Base-by-base conservation (phyloP, 73 alveolate species). In the Symbiodinium natans region DNA sequence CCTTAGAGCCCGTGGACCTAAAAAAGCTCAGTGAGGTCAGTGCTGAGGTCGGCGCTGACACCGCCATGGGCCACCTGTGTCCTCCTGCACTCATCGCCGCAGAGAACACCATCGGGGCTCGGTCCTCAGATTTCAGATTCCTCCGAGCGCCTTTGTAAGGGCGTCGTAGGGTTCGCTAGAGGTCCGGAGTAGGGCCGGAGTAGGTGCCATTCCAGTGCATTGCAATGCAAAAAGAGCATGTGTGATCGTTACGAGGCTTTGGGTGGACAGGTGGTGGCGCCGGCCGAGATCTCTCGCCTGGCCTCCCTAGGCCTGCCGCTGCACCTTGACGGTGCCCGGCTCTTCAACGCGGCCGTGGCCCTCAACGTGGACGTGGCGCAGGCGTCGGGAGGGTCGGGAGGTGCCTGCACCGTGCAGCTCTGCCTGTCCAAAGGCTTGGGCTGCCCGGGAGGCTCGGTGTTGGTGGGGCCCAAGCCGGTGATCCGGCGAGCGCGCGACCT, bases 241-340 rank as follows among this genome's bases (percentile, higher is more conserved):
- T n/a, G n/a, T n/a, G n/a, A n/a, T n/a, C n/a, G n/a, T n/a, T n/a
- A n/a, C n/a, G n/a, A n/a, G n/a, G n/a, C 59, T 13, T 46, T 46
- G 59, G 59, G 59, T 13, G 59, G 59, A 46, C 59, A 46, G 13
- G 59, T 46, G 59, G 59, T 46, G 59, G 59, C 59, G 13, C 59
- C 59, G 6, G 59, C 59, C 13, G 59, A 46, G 13, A 46, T 46
- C 59, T 46, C 59, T 46, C 59, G 59, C 21, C 59, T 46, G 59
- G 59, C 59, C 21, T 46, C 59, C 13, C 13, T 46, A 33, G 82
- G 88, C 23, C 27, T 99, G 11, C 87, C 56, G 19, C 59, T 98
- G 88, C 99, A 99, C 63, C 59, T 99, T 39, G 99, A 99, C 56
- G 99, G 99, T 27, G 99, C 99, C 48, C 94, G 99, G 80, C 73